Base-by-base conservation (phyloP, 495 filamentous ascomycete species). In the Penicillium ochrochloron region DNA sequence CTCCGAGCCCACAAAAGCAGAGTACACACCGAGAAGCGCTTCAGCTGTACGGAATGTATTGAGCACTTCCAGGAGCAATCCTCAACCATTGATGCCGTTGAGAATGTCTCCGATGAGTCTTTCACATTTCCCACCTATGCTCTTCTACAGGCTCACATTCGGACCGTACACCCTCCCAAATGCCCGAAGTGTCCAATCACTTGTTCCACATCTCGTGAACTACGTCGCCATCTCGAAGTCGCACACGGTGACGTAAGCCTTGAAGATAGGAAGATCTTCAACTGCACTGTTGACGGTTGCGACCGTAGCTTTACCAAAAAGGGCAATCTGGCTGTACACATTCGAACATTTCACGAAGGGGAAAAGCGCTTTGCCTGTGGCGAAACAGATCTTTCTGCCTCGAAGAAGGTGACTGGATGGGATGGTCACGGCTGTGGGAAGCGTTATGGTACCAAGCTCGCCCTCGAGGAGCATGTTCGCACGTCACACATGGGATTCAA, bases 391-490 rank as follows among this genome's bases (percentile, higher is more conserved):
- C 77, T 90, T 1, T 83, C 77, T 25, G 69, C 72, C 0, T 82
- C 83, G 10, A 83, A 82, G n/a, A 86, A 85, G 48, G 76, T 93
- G 1, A 71, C 71, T 6, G 78, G 78, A n/a, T 94, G 91, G 90
- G 78, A 86, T 60, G 84, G 83, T 29, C 73, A 84, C 33, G 91
- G 89, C 3, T 97, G 93, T 68, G 89, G 88, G 0, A 82, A 84
- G 56, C 79, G 79, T 19, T 93, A 92, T 64, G 78, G 80, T 27
- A 88, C 86, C 62, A 94, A 93, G 72, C 78, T 83, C n/a, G 86
- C 84, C 54, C 80, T 97, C 0, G 90, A 93, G 75, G 89, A 92
- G 52, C 93, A 97, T 66, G 82, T 96, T 42, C 88, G 91, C 23
- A 91, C 85, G 11, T 77, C 88, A 0, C 93, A 97, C 73, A 70